Percentiles rank a stretch among this genome's conserved stretches.
These are phyloP conservation scores for Phylloporus arenicola DNA, from an alignment of 768 basidiomycete species.

Conservation along the genomic window DNA sequence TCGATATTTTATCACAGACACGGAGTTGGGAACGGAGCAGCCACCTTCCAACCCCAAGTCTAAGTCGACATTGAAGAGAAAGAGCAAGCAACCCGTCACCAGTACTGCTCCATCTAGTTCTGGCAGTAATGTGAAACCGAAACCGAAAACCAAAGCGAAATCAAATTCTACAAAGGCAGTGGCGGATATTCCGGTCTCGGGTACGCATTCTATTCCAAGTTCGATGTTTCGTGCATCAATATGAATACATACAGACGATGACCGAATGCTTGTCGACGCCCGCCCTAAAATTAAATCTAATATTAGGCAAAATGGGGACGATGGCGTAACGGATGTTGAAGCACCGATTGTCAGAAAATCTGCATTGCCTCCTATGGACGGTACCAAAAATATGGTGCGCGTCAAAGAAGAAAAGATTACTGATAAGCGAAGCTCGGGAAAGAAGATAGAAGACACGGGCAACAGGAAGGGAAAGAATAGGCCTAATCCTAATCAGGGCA, in stretches of 20 bases:
- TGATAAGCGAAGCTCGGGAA: neutral
- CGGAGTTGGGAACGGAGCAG: slow-evolving; percentile 3
- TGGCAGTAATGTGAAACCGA: slow-evolving; percentile 1
- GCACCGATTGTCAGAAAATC: neutral
- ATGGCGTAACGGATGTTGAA: slow-evolving; percentile 2
- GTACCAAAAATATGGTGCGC: neutral
- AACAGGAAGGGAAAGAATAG: neutral
- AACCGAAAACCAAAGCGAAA: slow-evolving; percentile 7
- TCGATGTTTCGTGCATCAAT: neutral
- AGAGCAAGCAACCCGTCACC: neutral
- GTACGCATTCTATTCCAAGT: slow-evolving; percentile 1
- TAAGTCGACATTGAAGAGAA: slow-evolving; percentile 8
- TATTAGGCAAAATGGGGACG: neutral
- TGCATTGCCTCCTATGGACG: neutral
- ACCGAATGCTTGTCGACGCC: slow-evolving; percentile 23
- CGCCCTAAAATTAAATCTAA: slow-evolving; percentile 10
- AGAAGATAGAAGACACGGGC: neutral
- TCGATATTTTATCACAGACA: neutral
- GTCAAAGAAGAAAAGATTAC: neutral
- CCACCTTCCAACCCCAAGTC: neutral
- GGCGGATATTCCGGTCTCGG: slow-evolving; percentile 10
- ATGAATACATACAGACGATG: slow-evolving; percentile 21
- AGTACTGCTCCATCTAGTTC: neutral
- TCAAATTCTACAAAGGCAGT: slow-evolving; percentile 1
- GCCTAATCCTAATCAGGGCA: neutral